A percentile compares a stretch with the other conserved stretches of the same genome.
These are phyloP conservation scores for Pythium rhizo-oryzae DNA, from an alignment of 352 stramenopile genomes.

Conservation along the genomic window DNA sequence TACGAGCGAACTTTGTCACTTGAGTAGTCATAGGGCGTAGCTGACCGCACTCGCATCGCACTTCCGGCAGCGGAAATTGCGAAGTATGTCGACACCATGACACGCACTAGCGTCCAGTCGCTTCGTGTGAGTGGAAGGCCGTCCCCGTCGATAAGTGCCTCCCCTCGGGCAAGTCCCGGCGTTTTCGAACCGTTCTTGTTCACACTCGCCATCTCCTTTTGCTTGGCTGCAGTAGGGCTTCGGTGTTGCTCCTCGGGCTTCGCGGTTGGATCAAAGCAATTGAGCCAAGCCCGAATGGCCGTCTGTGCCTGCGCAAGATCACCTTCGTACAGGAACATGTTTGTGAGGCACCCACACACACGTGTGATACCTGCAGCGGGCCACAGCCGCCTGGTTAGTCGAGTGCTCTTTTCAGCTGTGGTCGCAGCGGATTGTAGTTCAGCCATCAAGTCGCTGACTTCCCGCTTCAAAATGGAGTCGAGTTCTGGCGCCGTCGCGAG, in stretches of 20 bases:
- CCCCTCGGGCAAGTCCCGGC: conserved; percentile 58
- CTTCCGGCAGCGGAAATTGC: conserved; percentile 57
- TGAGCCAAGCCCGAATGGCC: conserved; percentile 66
- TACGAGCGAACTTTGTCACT: conserved; percentile 40
- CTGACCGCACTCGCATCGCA: conserved; percentile 54
- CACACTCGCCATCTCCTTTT: conserved; percentile 19
- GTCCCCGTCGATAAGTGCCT: conserved; percentile 78
- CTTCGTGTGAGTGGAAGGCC: conserved; percentile 74
- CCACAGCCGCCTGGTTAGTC: conserved; percentile 68
- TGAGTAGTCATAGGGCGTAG: conserved; percentile 26
- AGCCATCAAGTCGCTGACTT: conserved; percentile 63
- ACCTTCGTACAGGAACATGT: conserved; percentile 74
- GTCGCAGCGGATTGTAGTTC: conserved; percentile 64
- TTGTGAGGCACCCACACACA: conserved; percentile 74
- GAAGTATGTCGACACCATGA: conserved; percentile 83
- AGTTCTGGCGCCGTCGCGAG: conserved; percentile 70
- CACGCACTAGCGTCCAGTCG: conserved; percentile 83
- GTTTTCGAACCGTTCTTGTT: conserved; percentile 20
- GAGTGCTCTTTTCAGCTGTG: conserved; percentile 66
- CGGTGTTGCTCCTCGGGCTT: conserved; percentile 41
- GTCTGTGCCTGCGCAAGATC: conserved; percentile 54
- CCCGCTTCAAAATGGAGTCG: conserved; percentile 57
- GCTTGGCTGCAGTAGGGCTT: conserved; percentile 30
- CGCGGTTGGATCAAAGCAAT: conserved; percentile 76
- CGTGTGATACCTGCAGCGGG: conserved; percentile 80